These are phyloP conservation scores for Globisporangium okanoganense DNA, from an alignment of 352 stramenopile species.

Conservation along the genomic window DNA sequence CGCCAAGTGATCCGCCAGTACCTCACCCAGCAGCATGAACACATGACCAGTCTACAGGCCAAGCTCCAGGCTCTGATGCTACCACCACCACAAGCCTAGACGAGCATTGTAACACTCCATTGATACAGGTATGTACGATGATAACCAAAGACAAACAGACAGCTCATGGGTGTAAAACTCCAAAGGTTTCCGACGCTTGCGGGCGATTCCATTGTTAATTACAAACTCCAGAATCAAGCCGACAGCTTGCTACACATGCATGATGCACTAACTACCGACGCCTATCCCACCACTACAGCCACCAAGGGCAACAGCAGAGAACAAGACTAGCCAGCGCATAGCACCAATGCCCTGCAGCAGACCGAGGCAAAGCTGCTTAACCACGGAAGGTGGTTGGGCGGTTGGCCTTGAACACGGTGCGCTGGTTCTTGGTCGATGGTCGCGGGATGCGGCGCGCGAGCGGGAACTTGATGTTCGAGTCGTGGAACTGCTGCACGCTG, in stretches of 20 bases:
- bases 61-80: neutral
- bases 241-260: neutral
- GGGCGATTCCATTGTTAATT: conserved; percentile 8
- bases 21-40: conserved; percentile 23
- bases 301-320: neutral
- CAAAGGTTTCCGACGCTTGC: conserved; percentile 10
- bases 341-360: neutral
- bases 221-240: conserved; percentile 5
- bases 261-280: neutral
- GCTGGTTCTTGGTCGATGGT: conserved; percentile 93
- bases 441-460: conserved; percentile 95
- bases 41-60: neutral
- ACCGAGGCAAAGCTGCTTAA: conserved; percentile 68
- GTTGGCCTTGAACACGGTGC: conserved; percentile 94
- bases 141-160: neutral
- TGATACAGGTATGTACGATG: neutral
- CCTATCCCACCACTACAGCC: neutral
- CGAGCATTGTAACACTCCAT: neutral
- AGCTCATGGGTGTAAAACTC: neutral
- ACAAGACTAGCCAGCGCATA: neutral
- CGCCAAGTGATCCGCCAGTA: conserved; percentile 18
- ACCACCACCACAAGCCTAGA: neutral
- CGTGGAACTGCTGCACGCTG: conserved; percentile 97
- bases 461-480: conserved; percentile 98
- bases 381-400: conserved; percentile 97